phyloP scores from a whole-genome alignment of 1,284 basidiomycete species.

The Leccinum fallax region DNA sequence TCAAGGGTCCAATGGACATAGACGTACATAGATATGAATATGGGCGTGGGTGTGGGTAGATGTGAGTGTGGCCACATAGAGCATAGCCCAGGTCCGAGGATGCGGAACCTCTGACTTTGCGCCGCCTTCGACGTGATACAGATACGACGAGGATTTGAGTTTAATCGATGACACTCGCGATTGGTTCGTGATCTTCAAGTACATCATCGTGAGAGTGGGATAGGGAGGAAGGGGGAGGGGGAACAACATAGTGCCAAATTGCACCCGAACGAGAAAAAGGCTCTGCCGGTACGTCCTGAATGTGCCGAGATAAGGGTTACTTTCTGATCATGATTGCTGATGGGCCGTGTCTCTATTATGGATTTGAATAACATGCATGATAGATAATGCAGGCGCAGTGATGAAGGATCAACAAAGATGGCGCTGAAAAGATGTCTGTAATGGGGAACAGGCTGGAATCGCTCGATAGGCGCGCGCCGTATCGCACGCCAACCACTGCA shows the following conservation, averaged over 20 bases:
- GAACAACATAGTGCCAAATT: constrained; percentile 15
- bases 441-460: not conserved
- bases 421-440: not conserved
- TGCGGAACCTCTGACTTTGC: constrained; percentile 6
- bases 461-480: not conserved
- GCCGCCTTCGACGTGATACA: constrained; percentile 9
- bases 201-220: constrained; percentile 19
- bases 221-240: not conserved
- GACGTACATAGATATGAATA: not conserved
- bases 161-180: constrained; percentile 19
- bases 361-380: not conserved
- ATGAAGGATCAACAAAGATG: not conserved
- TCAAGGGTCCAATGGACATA: not conserved
- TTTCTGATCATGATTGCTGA: constrained; percentile 6
- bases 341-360: not conserved
- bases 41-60: not conserved
- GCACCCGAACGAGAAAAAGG: constrained; percentile 11
- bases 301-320: constrained; percentile 19
- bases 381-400: not conserved
- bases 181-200: constrained; percentile 10
- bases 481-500: not conserved
- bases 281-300: not conserved
- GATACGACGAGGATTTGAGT: constrained; percentile 7
- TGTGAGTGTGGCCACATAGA: not conserved
- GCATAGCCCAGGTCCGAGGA: constrained; percentile 2